These are phyloP conservation scores for Candida michaelii DNA, from an alignment of 805 yeast genomes.

Conservation along the genomic window DNA sequence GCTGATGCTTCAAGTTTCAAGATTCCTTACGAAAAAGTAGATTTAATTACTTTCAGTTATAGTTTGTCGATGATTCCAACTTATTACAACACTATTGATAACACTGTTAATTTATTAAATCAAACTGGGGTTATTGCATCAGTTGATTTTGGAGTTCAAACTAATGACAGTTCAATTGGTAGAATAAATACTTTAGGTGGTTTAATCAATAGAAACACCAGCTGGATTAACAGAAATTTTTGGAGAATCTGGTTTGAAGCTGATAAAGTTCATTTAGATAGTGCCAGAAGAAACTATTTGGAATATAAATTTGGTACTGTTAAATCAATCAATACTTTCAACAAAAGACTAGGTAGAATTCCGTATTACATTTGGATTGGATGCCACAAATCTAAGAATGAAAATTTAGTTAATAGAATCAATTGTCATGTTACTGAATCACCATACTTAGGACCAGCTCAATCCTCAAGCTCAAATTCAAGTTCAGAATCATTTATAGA, in stretches of 20 bases:
- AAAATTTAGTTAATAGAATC: constrained; percentile 55
- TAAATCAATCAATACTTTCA: constrained; percentile 68
- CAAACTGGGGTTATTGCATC: constrained; percentile 64
- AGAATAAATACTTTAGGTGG: constrained; percentile 78
- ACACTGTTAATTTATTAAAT: constrained; percentile 52
- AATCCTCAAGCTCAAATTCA: constrained; percentile 2
- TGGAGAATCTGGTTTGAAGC: constrained; percentile 90
- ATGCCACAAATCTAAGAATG: constrained; percentile 40
- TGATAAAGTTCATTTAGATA: constrained; percentile 75
- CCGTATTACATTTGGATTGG: constrained; percentile 88
- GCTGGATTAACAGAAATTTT: constrained; percentile 76
- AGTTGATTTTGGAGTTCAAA: constrained; percentile 81
- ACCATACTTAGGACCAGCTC: constrained; percentile 70
- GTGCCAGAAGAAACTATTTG: constrained; percentile 77
- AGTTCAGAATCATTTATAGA: background rate
- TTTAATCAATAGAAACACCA: constrained; percentile 63
- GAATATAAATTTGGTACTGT: constrained; percentile 82
- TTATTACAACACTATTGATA: constrained; percentile 76
- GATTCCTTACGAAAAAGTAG: constrained; percentile 51
- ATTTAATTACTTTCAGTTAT: constrained; percentile 74
- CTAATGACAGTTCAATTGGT: constrained; percentile 61
- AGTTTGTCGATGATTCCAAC: constrained; percentile 85
- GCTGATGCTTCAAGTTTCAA: constrained; percentile 75
- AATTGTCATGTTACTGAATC: constrained; percentile 79
- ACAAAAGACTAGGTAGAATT: constrained; percentile 64